Evolutionary conservation across 78 protist genomes (phyloP).

Genomic region (Capsaspora owczarzaki): DNA sequence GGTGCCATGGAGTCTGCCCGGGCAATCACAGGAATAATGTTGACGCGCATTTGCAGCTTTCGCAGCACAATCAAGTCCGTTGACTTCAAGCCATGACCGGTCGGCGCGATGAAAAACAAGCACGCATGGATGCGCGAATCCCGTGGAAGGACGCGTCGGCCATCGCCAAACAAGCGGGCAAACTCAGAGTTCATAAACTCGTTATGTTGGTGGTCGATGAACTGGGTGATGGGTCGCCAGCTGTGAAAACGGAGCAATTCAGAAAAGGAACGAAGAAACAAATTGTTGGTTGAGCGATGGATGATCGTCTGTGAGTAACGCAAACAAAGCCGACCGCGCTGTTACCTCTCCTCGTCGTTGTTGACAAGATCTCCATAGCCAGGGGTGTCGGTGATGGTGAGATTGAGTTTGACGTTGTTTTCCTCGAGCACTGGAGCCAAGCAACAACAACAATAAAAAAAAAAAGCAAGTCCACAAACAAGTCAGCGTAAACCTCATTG

Average conservation of each 20-base stretch:
- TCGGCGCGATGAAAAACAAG: background rate
- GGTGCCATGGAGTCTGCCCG: no score
- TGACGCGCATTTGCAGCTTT: no score
- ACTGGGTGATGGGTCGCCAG: background rate
- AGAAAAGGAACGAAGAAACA: no score
- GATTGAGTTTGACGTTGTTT: background rate
- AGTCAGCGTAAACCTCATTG: background rate
- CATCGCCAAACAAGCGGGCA: background rate
- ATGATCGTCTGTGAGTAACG: no score
- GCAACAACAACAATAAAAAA: background rate
- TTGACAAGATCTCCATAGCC: background rate
- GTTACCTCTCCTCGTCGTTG: background rate
- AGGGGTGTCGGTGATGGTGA: background rate
- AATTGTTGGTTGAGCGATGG: no score
- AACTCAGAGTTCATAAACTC: background rate
- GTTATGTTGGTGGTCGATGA: background rate
- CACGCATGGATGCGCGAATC: background rate
- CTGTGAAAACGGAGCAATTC: background rate
- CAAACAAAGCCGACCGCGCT: background rate
- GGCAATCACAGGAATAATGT: no score
- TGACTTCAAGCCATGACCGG: background rate
- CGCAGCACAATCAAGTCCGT: no score
- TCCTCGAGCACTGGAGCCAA: background rate
- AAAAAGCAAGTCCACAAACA: background rate
- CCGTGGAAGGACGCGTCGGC: background rate